These are phyloP conservation scores for Herpetospermum pedunculosum DNA, from an alignment of 306 rosid genomes.

Conservation along the genomic window DNA sequence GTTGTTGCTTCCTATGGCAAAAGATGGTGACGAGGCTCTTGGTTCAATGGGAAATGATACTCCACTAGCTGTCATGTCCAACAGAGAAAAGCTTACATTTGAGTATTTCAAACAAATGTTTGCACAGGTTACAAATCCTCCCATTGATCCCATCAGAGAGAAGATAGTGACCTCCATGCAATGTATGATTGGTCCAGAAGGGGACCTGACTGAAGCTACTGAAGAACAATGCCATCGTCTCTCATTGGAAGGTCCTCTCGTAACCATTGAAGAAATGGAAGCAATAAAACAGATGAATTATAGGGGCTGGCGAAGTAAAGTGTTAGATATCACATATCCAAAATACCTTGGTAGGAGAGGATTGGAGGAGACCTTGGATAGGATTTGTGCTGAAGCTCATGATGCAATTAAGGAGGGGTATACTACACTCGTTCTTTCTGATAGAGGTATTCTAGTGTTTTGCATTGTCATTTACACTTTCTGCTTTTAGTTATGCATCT, in stretches of 20 bases:
- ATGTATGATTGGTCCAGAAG: conserved; percentile 99
- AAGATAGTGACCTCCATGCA: conserved; percentile 91
- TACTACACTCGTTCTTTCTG: conserved; percentile 79
- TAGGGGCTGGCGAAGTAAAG: conserved; percentile 88
- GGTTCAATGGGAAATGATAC: conserved; percentile 99
- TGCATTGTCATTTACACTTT: neutral
- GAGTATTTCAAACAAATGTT: conserved; percentile 99
- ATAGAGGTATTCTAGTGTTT: conserved; percentile 59
- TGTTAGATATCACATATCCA: conserved; percentile 78
- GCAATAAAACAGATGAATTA: conserved; percentile 77
- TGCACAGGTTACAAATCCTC: conserved; percentile 99
- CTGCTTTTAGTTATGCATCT: neutral
- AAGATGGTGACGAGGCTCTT: conserved; percentile 89
- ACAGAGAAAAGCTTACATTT: conserved; percentile 76
- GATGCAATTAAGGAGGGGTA: conserved; percentile 77
- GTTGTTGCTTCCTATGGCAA: conserved; percentile 99
- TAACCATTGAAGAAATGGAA: conserved; percentile 66
- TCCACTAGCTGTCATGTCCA: conserved; percentile 93
- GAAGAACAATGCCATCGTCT: conserved; percentile 92
- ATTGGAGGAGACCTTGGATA: conserved; percentile 75
- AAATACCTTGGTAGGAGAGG: conserved; percentile 66
- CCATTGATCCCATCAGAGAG: conserved; percentile 95
- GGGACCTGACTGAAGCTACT: conserved; percentile 82
- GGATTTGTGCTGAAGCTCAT: conserved; percentile 73
- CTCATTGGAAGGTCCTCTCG: conserved; percentile 77